phyloP scores from a whole-genome alignment of 768 basidiomycete species.

The Podaxis sp. region DNA sequence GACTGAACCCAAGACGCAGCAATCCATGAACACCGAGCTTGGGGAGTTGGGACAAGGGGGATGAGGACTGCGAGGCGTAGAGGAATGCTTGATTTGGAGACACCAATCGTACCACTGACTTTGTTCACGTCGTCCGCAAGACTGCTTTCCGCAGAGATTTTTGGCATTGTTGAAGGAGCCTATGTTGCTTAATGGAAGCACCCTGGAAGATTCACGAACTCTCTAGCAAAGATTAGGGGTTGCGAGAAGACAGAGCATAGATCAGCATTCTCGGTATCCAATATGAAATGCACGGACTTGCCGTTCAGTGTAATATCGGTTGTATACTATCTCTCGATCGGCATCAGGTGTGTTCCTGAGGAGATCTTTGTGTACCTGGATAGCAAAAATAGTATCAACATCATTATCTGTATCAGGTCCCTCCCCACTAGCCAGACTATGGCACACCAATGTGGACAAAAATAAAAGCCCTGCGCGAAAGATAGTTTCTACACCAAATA shows the following conservation, averaged over 20 bases:
- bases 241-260: slow-evolving; percentile 22
- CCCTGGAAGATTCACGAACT: slow-evolving; percentile 19
- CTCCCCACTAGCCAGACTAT: not conserved
- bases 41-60: slow-evolving; percentile 12
- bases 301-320: slow-evolving; percentile 28
- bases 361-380: not conserved
- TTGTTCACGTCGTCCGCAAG: slow-evolving; percentile 34
- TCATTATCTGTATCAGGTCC: not conserved
- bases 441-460: too few species aligned
- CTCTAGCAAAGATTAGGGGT: not conserved
- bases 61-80: slow-evolving; percentile 18
- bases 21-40: slow-evolving; percentile 27
- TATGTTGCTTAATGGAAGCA: slow-evolving; percentile 28
- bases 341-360: not conserved
- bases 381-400: not conserved
- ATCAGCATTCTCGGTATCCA: slow-evolving; percentile 38
- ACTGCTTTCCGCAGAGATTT: slow-evolving; percentile 19
- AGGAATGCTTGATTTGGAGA: slow-evolving; percentile 30
- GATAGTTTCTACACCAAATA: too few species aligned
- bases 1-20: slow-evolving; percentile 31
- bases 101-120: slow-evolving; percentile 28
- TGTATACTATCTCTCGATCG: slow-evolving; percentile 19
- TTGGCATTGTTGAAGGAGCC: slow-evolving; percentile 29
- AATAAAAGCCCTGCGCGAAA: too few species aligned
- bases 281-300: slow-evolving; percentile 25